Evolutionary conservation across 2,329 filamentous ascomycete genomes (phyloP).

Genomic region (Aspergillus quadricinctus): DNA sequence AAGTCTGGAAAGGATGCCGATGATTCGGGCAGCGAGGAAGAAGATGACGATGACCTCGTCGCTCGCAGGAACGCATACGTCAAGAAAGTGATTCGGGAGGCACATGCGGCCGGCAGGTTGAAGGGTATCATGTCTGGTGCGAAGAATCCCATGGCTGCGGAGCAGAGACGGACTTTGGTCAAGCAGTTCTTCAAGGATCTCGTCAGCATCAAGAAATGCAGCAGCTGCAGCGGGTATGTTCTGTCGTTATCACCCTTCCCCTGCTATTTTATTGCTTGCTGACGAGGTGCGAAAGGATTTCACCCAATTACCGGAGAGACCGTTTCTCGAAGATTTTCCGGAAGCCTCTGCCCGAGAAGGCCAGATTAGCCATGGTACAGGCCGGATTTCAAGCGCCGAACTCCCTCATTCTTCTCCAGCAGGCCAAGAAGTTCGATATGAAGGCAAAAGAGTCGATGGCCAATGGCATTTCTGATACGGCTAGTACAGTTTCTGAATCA

Average conservation of each 20-base stretch:
- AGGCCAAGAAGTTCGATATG: conserved; percentile 37
- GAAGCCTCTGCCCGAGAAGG: conserved; percentile 69
- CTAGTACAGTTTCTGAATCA: conserved; percentile 53
- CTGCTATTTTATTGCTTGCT: conserved; percentile 12
- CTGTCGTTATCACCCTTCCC: not conserved
- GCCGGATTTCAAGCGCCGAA: conserved; percentile 64
- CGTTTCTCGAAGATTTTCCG: conserved; percentile 91
- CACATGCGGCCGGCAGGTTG: conserved; percentile 46
- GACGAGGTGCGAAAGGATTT: conserved; percentile 53
- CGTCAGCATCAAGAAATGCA: conserved; percentile 65
- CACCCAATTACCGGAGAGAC: conserved; percentile 82
- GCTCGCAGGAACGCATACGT: conserved; percentile 64
- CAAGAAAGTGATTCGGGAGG: conserved; percentile 62
- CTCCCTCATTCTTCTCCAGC: conserved; percentile 59
- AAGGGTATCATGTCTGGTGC: conserved; percentile 45
- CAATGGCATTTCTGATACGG: conserved; percentile 38
- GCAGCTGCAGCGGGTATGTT: conserved; percentile 54
- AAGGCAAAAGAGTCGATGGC: conserved; percentile 28
- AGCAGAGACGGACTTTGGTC: conserved; percentile 70
- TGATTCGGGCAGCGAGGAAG: conserved; percentile 63
- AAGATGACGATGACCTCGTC: conserved; percentile 48
- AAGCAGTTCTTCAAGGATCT: conserved; percentile 78
- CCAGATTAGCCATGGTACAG: conserved; percentile 72
- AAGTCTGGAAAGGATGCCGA: conserved; percentile 48
- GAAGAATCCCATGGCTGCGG: conserved; percentile 80